Evolutionary conservation across 257 asterid species (phyloP).

Genomic region (Misopates orontium): DNA sequence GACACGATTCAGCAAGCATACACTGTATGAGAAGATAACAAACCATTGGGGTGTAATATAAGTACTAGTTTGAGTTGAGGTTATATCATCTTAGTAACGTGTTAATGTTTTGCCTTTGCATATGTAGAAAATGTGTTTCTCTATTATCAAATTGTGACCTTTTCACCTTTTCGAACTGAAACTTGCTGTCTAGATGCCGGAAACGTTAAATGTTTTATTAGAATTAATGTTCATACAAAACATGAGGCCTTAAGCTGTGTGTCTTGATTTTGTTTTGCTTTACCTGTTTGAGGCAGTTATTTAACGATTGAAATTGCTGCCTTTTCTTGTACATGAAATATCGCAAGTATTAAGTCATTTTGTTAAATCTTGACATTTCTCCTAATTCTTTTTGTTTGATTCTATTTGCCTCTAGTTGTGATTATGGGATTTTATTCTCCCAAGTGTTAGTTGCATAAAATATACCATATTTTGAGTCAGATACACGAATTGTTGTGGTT

Average conservation of each 20-base stretch:
- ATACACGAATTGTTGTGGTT: too few species aligned
- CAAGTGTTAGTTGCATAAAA: too few species aligned
- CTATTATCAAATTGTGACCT: constrained; percentile 2
- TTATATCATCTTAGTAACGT: constrained; percentile 17
- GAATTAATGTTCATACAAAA: constrained; percentile 30
- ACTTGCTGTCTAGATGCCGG: constrained; percentile 19
- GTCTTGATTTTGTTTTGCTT: not conserved
- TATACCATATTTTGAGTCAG: too few species aligned
- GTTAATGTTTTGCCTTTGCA: constrained; percentile 21
- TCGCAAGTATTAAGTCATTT: not conserved
- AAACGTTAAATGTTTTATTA: constrained; percentile 12
- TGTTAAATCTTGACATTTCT: too few species aligned
- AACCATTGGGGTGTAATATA: constrained; percentile 25
- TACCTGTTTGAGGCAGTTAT: not conserved
- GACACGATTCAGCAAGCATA: constrained; percentile 93
- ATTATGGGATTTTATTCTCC: not conserved
- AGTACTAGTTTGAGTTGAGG: constrained; percentile 26
- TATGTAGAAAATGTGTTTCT: constrained; percentile 24
- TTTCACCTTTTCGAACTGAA: not conserved
- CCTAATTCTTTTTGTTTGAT: not conserved
- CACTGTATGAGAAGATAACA: constrained; percentile 65
- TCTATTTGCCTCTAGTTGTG: not conserved
- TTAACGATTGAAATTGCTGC: not conserved
- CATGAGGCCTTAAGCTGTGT: not conserved
- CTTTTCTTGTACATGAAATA: not conserved